Conservation (phyloP, 2,329 filamentous ascomycete species). For the Seiridium unicorne region DNA sequence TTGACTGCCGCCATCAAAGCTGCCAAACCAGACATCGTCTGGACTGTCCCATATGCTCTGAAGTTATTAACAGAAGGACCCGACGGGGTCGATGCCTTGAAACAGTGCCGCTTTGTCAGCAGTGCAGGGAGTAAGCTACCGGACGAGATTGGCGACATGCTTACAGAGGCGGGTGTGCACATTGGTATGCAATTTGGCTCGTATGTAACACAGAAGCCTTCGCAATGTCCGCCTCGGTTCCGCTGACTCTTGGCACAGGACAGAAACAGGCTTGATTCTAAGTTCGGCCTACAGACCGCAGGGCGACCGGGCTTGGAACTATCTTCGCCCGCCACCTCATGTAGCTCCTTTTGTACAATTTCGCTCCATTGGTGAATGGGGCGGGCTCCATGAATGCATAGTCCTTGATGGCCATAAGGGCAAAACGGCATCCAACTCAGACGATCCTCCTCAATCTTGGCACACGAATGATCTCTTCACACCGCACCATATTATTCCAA, state of each 20-base stretch:
- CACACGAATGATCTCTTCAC: slow-evolving; percentile 42
- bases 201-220: slow-evolving; percentile 22
- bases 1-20: slow-evolving; percentile 38
- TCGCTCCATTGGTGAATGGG: slow-evolving; percentile 22
- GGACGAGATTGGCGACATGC: slow-evolving; percentile 47
- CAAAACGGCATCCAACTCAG: slow-evolving; percentile 32
- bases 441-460: slow-evolving; percentile 42
- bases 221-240: slow-evolving; percentile 46
- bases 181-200: slow-evolving; percentile 50
- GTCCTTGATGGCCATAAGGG: slow-evolving; percentile 28
- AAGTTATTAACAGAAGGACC: slow-evolving; percentile 55
- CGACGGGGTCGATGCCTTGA: slow-evolving; percentile 44
- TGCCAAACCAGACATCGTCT: slow-evolving; percentile 45
- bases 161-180: slow-evolving; percentile 47
- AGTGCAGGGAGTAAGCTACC: slow-evolving; percentile 52
- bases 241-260: slow-evolving; percentile 17
- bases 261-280: too few relatives aligned
- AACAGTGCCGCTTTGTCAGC: slow-evolving; percentile 42
- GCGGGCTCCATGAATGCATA: slow-evolving; percentile 28
- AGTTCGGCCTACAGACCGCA: slow-evolving; percentile 32
- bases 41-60: slow-evolving; percentile 56
- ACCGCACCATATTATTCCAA: slow-evolving; percentile 36
- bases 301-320: slow-evolving; percentile 55
- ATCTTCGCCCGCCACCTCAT: slow-evolving; percentile 40
- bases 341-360: slow-evolving; percentile 38